Percentiles rank a stretch among this genome's conserved stretches.
These are phyloP conservation scores for Leucoagaricus sp. DNA, from an alignment of 1,284 basidiomycete species.

Conservation along the genomic window DNA sequence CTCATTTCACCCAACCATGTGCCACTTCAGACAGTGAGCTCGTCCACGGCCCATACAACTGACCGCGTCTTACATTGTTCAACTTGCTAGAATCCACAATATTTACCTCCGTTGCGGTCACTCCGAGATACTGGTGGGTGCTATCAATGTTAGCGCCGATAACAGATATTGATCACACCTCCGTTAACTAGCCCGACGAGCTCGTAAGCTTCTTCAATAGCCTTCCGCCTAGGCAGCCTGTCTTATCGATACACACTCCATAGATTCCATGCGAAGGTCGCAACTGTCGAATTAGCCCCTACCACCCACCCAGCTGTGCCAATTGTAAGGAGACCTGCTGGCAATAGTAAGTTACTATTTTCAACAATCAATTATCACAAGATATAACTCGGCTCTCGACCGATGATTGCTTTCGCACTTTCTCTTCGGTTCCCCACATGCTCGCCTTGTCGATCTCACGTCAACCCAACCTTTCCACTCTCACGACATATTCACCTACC, in stretches of 20 bases:
- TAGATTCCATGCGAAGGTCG: slow-evolving; percentile 36
- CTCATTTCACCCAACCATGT: slow-evolving; percentile 20
- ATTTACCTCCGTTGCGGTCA: slow-evolving; percentile 26
- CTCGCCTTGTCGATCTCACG: neutral
- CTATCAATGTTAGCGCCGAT: neutral
- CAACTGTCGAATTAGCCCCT: slow-evolving; percentile 49
- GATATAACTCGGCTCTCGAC: slow-evolving; percentile 18
- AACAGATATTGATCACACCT: neutral
- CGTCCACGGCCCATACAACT: neutral
- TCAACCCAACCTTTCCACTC: slow-evolving; percentile 1
- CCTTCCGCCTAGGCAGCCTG: neutral
- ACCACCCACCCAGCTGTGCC: slow-evolving; percentile 44
- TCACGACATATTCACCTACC: neutral
- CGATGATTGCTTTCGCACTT: slow-evolving; percentile 7
- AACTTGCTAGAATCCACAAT: slow-evolving; percentile 22
- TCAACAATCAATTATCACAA: neutral
- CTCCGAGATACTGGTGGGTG: slow-evolving; percentile 9
- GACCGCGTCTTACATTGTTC: neutral
- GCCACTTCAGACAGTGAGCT: slow-evolving; percentile 29
- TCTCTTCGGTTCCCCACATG: slow-evolving; percentile 10
- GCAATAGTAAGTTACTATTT: slow-evolving; percentile 44
- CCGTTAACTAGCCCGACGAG: slow-evolving; percentile 21
- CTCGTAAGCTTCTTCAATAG: slow-evolving; percentile 14
- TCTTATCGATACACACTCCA: neutral
- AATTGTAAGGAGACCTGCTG: slow-evolving; percentile 45